Base-by-base conservation (phyloP, 2,329 filamentous ascomycete species). In the Dactylella cylindrospora region DNA sequence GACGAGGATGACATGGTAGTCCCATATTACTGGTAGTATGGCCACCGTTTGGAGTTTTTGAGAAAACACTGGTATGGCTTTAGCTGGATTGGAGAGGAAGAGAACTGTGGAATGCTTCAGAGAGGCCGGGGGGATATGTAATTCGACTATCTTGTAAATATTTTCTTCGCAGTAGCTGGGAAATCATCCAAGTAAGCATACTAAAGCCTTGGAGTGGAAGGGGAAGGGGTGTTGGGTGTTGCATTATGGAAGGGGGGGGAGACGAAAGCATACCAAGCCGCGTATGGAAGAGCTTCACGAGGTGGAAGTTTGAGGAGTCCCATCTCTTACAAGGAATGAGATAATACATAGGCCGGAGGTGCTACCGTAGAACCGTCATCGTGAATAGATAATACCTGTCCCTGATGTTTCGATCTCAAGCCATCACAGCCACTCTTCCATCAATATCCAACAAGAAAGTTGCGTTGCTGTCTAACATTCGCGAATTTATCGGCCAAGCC, bases 91-190 rank as follows among this genome's bases (percentile, higher is more conserved):
- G 15, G 67, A 68, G n/a, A 68, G 65, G 23, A 68, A 67, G 19
- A 67, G 52, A 41, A 67, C 65, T 20, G 51, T 66, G 17, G 61
- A 68, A 35, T 59, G 17, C 17, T 45, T 53, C 10, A 53, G 35
- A 15, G 60, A 55, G 7, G 36, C 33, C 9, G 49, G 19, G 32
- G 53, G 29, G 22, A 67, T 38, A 35, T 67, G 49, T 19, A 57
- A 51, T 19, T 66, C 45, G 20, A 68, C 26, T 22, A 68, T 50
- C 31, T 64, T 65, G 50, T 68, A 67, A 26, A 68, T 67, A 20
- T 68, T 68, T 46, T 68, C 67, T 33, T 68, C 67, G 35, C 67
- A 68, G 25, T 68, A 68, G 33, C 67, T 68, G 20, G 6, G 3
- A 31, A n/a, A 23, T 31, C 9, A 9, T 31, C 9, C 9, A n/a